Percentiles rank a stretch among this genome's conserved stretches.
phyloP scores from a whole-genome alignment of 2,329 filamentous ascomycete genomes.

The Penicillium fuscoglaucum region DNA sequence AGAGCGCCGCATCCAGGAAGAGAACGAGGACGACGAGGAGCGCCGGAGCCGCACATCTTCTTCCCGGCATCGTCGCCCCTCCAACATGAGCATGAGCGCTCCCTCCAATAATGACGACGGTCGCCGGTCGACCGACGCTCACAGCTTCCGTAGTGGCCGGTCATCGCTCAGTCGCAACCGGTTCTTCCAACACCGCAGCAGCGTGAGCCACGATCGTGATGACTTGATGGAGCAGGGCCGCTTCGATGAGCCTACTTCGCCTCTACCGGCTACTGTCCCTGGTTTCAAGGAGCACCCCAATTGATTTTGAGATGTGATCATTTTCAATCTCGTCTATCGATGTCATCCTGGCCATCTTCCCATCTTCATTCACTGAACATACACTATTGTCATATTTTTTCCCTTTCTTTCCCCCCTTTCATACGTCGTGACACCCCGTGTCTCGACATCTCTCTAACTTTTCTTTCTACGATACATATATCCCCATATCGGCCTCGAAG shows the following conservation, averaged over 20 bases:
- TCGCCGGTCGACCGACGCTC: slow-evolving; percentile 34
- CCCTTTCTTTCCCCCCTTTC: neutral
- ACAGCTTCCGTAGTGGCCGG: slow-evolving; percentile 33
- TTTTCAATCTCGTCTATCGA: neutral
- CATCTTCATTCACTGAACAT: neutral
- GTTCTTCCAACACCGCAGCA: slow-evolving; percentile 58
- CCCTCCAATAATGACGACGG: slow-evolving; percentile 22
- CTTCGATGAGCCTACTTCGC: slow-evolving; percentile 32
- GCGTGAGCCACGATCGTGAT: slow-evolving; percentile 32
- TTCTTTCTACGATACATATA: slow-evolving; percentile 11
- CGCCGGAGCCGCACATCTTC: slow-evolving; percentile 31
- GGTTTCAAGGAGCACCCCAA: slow-evolving; percentile 2
- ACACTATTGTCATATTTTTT: neutral
- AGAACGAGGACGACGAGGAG: slow-evolving; percentile 35
- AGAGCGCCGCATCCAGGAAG: slow-evolving; percentile 42
- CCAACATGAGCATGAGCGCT: slow-evolving; percentile 26
- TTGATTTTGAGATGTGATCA: neutral
- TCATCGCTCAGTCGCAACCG: slow-evolving; percentile 56
- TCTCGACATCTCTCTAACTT: neutral
- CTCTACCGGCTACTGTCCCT: slow-evolving; percentile 5
- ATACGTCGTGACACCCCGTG: neutral
- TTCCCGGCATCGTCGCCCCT: slow-evolving; percentile 26
- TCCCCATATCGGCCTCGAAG: slow-evolving; percentile 1
- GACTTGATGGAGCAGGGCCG: slow-evolving; percentile 52
- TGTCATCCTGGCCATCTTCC: neutral